These are phyloP conservation scores for Mycena polygramma DNA, from an alignment of 768 basidiomycete species.

Conservation along the genomic window DNA sequence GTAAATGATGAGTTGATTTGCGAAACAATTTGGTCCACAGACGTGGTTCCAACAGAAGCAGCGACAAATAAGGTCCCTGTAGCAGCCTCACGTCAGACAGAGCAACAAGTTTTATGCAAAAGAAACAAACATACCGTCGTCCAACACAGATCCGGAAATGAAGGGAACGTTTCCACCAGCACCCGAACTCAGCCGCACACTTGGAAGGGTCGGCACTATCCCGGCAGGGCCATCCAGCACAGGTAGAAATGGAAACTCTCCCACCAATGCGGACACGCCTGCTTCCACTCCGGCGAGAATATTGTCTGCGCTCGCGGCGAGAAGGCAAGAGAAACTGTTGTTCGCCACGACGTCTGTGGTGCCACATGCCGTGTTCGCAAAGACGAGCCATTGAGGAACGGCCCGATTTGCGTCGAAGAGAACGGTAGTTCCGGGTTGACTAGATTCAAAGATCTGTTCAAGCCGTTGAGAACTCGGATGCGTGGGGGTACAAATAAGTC, in stretches of 20 bases:
- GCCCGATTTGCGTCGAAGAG: conserved; percentile 1
- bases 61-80: conserved; percentile 4
- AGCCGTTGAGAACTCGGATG: not conserved
- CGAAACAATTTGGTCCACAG: conserved; percentile 8
- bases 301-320: not conserved
- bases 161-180: conserved; percentile 5
- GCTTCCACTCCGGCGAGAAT: conserved; percentile 7
- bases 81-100: not conserved
- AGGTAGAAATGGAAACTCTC: conserved; percentile 6
- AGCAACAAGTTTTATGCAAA: not conserved
- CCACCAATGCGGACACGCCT: not conserved
- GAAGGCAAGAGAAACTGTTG: conserved; percentile 6
- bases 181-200: not conserved
- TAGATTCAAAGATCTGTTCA: not conserved
- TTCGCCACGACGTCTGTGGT: not conserved
- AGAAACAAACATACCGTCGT: conserved; percentile 43
- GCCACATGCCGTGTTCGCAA: conserved; percentile 5
- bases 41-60: conserved; percentile 3
- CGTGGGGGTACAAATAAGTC: not conserved
- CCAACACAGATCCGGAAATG: conserved; percentile 35
- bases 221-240: conserved; percentile 3
- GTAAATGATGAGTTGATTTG: conserved; percentile 11
- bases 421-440: not conserved
- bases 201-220: not conserved
- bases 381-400: conserved; percentile 6